Conservation (phyloP, 176 grass and related monocot genomes). For the Bromus sterilis region DNA sequence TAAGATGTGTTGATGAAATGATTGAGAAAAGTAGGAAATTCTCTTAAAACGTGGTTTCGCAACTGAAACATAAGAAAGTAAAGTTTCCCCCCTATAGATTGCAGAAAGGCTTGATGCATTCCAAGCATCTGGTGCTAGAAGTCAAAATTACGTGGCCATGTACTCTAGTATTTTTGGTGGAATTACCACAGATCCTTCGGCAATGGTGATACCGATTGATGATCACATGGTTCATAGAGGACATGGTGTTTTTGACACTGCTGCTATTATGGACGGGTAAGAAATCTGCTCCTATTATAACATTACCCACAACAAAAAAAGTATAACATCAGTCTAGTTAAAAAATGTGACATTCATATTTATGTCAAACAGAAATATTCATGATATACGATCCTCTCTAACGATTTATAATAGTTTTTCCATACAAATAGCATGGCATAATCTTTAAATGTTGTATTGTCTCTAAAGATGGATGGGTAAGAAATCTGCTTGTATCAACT, state of each 20-base stretch:
- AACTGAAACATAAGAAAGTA: background rate
- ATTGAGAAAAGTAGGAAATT: conserved; percentile 6
- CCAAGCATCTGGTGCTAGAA: conserved; percentile 56
- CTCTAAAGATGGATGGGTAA: no score
- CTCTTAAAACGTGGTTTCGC: background rate
- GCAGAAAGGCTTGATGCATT: conserved; percentile 48
- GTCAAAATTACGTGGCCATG: conserved; percentile 87
- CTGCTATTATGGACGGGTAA: conserved; percentile 89
- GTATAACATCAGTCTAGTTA: background rate
- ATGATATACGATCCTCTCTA: background rate
- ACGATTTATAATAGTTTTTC: background rate
- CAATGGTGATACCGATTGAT: conserved; percentile 88
- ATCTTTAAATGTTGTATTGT: no score
- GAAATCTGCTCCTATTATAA: background rate
- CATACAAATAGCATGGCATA: no score
- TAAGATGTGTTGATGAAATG: background rate
- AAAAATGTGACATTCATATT: background rate
- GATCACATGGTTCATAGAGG: conserved; percentile 99
- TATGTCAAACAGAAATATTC: background rate
- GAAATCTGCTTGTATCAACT: background rate
- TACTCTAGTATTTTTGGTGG: conserved; percentile 89
- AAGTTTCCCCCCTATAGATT: conserved; percentile 30
- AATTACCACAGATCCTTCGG: conserved; percentile 60
- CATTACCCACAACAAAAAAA: no score
- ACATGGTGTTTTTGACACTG: conserved; percentile 92